phyloP scores from a whole-genome alignment of 257 asterid species.

The Penstemon eatonii region DNA sequence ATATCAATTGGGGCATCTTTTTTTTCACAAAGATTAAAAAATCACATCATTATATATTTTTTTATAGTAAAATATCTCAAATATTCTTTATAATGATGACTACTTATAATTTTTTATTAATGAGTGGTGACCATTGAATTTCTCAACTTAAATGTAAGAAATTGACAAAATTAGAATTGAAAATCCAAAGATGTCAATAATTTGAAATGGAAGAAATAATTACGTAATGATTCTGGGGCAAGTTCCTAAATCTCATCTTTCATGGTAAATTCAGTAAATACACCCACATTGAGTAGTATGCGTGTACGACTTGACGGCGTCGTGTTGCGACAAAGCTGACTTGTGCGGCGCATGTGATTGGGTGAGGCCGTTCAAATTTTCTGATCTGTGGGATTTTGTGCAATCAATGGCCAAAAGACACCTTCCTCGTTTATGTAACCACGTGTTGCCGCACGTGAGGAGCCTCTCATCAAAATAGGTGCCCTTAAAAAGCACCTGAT shows the following conservation, averaged over 20 bases:
- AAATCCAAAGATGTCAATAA: too few species aligned
- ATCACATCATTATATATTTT: too few species aligned
- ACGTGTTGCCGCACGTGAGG: slow-evolving; percentile 57
- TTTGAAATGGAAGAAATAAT: too few species aligned
- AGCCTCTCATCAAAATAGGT: slow-evolving; percentile 27
- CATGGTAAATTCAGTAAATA: neutral
- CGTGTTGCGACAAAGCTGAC: slow-evolving; percentile 35
- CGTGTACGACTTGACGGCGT: slow-evolving; percentile 34
- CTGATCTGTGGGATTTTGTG: slow-evolving; percentile 16
- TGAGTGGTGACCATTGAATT: too few species aligned
- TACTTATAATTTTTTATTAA: too few species aligned
- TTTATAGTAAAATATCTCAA: too few species aligned
- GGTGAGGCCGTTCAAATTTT: slow-evolving; percentile 35
- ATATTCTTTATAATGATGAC: too few species aligned
- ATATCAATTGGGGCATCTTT: too few species aligned
- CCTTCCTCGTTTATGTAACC: slow-evolving; percentile 31
- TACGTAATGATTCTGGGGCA: neutral
- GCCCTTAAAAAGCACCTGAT: slow-evolving; percentile 32
- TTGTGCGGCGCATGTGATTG: slow-evolving; percentile 39
- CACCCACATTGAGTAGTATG: neutral
- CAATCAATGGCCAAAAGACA: slow-evolving; percentile 29
- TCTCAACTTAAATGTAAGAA: too few species aligned
- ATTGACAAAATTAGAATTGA: too few species aligned
- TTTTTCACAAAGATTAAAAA: too few species aligned
- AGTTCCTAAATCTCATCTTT: neutral